Percentiles rank a stretch among this genome's conserved stretches.
Conservation (phyloP, 495 filamentous ascomycete species). For the Achaetomiella virescens region DNA sequence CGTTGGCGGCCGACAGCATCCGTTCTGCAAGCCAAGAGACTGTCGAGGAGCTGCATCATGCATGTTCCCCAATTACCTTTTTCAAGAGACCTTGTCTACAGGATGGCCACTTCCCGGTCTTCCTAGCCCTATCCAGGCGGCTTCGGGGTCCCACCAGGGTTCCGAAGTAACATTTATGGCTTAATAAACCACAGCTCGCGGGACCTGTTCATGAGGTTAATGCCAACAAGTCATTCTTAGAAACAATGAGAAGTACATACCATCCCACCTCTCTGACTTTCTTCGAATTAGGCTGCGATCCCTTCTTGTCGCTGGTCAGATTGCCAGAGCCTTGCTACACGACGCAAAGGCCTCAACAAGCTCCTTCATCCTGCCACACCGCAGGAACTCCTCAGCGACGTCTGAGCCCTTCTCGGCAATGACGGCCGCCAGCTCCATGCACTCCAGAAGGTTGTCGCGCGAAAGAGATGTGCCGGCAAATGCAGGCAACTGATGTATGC, state of each 20-base stretch:
- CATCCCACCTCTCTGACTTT: conserved; percentile 49
- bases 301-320: conserved; percentile 50
- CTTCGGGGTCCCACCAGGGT: too few relatives aligned
- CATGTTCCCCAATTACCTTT: too few relatives aligned
- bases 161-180: conserved; percentile 12
- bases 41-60: too few relatives aligned
- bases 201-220: conserved; percentile 14
- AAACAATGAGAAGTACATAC: conserved; percentile 37
- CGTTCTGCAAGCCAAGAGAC: too few relatives aligned
- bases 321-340: conserved; percentile 66
- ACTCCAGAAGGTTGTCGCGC: conserved; percentile 60
- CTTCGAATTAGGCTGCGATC: conserved; percentile 40
- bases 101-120: not conserved
- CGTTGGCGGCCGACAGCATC: too few relatives aligned
- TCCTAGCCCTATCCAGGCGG: not conserved
- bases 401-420: conserved; percentile 61
- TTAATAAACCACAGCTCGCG: conserved; percentile 48
- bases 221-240: not conserved
- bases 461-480: conserved; percentile 58
- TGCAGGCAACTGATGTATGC: conserved; percentile 73
- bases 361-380: conserved; percentile 65
- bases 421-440: conserved; percentile 68
- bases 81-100: too few relatives aligned
- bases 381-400: conserved; percentile 58
- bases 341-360: conserved; percentile 67